phyloP scores from a whole-genome alignment of 768 basidiomycete species.

The Leccinum pellstonianum region DNA sequence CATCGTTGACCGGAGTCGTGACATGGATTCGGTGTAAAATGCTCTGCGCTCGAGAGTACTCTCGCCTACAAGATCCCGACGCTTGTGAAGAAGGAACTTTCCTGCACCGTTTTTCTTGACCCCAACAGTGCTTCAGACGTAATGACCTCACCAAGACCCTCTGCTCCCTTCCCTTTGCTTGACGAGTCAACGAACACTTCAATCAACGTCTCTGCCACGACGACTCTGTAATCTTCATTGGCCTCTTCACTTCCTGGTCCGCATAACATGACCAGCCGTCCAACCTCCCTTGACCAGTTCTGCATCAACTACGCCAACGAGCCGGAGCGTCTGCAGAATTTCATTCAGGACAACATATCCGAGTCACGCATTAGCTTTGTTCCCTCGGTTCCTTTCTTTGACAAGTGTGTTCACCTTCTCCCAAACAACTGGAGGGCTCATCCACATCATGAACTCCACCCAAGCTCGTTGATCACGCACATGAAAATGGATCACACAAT shows the following conservation, averaged over 20 bases:
- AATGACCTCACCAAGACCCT: constrained; percentile 93
- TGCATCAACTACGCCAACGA: constrained; percentile 97
- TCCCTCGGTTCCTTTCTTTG: constrained; percentile 76
- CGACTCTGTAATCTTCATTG: constrained; percentile 89
- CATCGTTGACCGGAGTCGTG: constrained; percentile 73
- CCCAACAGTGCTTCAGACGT: constrained; percentile 87
- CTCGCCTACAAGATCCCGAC: constrained; percentile 85
- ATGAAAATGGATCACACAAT: constrained; percentile 87
- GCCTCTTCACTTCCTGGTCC: constrained; percentile 91
- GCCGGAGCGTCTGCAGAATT: constrained; percentile 64
- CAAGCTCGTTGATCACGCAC: constrained; percentile 83
- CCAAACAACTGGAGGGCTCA: constrained; percentile 86
- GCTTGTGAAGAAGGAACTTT: constrained; percentile 93
- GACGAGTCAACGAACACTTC: constrained; percentile 89
- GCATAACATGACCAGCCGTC: constrained; percentile 82
- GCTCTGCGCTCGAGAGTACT: constrained; percentile 69
- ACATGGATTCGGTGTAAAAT: constrained; percentile 84
- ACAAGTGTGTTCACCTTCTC: constrained; percentile 87
- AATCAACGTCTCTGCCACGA: constrained; percentile 94
- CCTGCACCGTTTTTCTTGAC: constrained; percentile 87
- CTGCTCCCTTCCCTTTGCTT: constrained; percentile 92
- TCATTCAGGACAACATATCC: constrained; percentile 76
- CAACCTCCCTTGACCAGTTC: constrained; percentile 95
- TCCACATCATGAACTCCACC: constrained; percentile 93
- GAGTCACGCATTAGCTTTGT: constrained; percentile 71